Base-by-base conservation (phyloP, 352 stramenopile genomes). In the Salisapilia sapeloensis region DNA sequence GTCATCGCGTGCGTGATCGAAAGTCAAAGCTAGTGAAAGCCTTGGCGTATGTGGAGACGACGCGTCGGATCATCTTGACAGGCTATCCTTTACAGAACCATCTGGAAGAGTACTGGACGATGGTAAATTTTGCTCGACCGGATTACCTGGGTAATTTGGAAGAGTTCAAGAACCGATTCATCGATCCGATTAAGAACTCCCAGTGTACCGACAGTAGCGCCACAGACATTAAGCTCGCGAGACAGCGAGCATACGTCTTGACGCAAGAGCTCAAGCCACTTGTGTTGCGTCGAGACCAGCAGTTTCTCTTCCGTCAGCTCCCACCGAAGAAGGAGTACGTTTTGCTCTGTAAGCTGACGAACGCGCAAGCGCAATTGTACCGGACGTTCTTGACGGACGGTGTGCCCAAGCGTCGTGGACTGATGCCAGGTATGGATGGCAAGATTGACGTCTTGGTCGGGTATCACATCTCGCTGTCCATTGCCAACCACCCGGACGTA, bases 41-140 rank as follows among this genome's bases (percentile, higher is more conserved):
- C 23, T 46, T 94, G 2, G 56, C 52, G 14, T 50, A 85, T 25
- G 74, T 92, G 2, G 65, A 81, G 35, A 92, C 78, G 5, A 63
- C 71, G 25, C 63, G 72, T n/a, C 65, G 90, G 8, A 81, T 98
- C 32, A 82, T 97, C 5, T 47, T 98, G 7, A 97, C 89, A 2
- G 92, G 92, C 4, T 97, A 95, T 24, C 92, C 92, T 11, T 56
- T 98, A 33, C 90, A 97, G 41, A 98, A 98, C 40, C 91, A 97
- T 48, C 42, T 97, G 29, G 76, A 92, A 29, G 80, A 94, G 50
- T 94, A 93, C 47, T 94, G 75, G 74, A 91, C 74, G 7, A 92
- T 94, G 76, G 76, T 94, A 18, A 89, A 92, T 30, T 94, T 93
- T 44, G 76, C 76, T 3, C 54, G 77, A 18, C 78, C 72, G 0